Evolutionary conservation across 176 grass and related monocot species (phyloP).

Genomic region (Oryza punctata): DNA sequence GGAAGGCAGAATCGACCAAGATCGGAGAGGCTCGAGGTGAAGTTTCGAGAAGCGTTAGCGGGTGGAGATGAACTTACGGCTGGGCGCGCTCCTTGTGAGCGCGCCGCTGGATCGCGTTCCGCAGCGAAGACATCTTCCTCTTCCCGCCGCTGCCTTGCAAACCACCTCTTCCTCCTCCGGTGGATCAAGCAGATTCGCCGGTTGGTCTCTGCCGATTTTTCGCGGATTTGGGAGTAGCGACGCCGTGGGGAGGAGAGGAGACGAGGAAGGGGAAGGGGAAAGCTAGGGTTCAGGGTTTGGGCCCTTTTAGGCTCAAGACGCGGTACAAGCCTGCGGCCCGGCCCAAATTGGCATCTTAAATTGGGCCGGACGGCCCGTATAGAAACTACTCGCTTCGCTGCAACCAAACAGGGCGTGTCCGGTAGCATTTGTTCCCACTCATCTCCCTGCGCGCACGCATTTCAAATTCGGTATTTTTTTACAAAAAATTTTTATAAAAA

Average conservation of each 20-base stretch:
- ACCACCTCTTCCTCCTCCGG: neutral
- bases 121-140: conserved; percentile 75
- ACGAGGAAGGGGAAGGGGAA: neutral
- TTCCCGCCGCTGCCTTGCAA: neutral
- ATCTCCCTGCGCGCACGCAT: no score
- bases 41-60: neutral
- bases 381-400: no score
- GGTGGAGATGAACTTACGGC: conserved; percentile 54
- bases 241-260: neutral
- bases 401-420: no score
- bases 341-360: neutral
- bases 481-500: no score
- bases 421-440: no score
- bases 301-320: neutral
- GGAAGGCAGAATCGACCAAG: neutral
- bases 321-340: neutral
- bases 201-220: neutral
- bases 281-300: conserved; percentile 45
- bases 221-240: neutral
- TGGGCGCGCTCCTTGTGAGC: conserved; percentile 95
- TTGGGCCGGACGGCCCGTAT: neutral
- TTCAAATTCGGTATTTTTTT: no score
- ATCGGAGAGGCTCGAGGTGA: neutral
- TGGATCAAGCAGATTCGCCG: neutral
- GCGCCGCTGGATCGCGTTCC: conserved; percentile 78